phyloP scores from a whole-genome alignment of 2,329 filamentous ascomycete species.

The Fusarium scirpi region DNA sequence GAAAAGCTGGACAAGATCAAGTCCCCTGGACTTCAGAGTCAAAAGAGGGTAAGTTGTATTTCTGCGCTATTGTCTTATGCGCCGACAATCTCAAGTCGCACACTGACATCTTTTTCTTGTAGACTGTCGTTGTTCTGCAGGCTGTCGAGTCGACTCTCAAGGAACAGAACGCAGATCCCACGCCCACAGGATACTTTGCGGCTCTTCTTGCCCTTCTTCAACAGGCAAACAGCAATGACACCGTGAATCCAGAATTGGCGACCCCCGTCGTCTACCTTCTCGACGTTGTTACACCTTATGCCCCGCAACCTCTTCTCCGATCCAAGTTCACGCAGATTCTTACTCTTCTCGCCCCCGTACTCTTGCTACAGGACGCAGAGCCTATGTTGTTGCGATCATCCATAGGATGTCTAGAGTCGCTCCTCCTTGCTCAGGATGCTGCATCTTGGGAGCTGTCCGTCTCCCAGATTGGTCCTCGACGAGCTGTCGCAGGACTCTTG shows the following conservation, averaged over 20 bases:
- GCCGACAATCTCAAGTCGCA: slow-evolving; percentile 19
- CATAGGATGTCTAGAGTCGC: slow-evolving; percentile 92
- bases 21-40: slow-evolving; percentile 94
- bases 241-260: slow-evolving; percentile 83
- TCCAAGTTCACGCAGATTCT: slow-evolving; percentile 97
- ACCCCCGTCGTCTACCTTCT: slow-evolving; percentile 94
- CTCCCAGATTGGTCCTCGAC: slow-evolving; percentile 84
- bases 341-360: slow-evolving; percentile 83
- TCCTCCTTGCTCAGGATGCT: slow-evolving; percentile 89
- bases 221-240: slow-evolving; percentile 76
- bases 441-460: slow-evolving; percentile 88
- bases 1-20: slow-evolving; percentile 98
- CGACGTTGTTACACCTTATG: slow-evolving; percentile 87
- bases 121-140: slow-evolving; percentile 88
- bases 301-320: slow-evolving; percentile 87
- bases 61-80: background rate
- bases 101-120: slow-evolving; percentile 21
- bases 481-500: slow-evolving; percentile 87
- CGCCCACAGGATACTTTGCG: slow-evolving; percentile 93
- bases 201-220: slow-evolving; percentile 90
- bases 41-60: slow-evolving; percentile 79
- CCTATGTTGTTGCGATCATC: slow-evolving; percentile 87
- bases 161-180: slow-evolving; percentile 85
- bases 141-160: slow-evolving; percentile 94
- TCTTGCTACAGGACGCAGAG: slow-evolving; percentile 84